Percentiles rank a stretch among this genome's conserved stretches.
Conservation (phyloP, 2,329 filamentous ascomycete species). For the Fusarium praegraminearum region DNA sequence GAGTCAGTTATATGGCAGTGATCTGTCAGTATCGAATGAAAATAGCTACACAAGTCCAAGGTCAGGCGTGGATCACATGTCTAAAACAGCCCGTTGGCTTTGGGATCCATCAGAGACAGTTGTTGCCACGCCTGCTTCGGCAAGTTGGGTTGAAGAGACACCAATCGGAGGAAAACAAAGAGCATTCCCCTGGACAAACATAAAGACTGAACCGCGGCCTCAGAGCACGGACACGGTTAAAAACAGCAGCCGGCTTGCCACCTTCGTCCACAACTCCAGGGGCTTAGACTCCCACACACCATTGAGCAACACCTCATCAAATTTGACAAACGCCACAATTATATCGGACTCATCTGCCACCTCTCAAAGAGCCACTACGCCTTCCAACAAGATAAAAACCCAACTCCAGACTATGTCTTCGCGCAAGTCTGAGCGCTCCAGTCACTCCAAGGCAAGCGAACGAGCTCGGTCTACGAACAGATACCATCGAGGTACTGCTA, state of each 20-base stretch:
- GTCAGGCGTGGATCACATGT: slow-evolving; percentile 39
- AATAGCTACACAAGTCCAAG: slow-evolving; percentile 22
- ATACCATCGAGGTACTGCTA: slow-evolving; percentile 47
- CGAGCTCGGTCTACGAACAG: slow-evolving; percentile 7
- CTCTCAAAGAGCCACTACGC: not conserved
- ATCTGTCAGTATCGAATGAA: slow-evolving; percentile 16
- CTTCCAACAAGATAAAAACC: not conserved
- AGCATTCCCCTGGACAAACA: slow-evolving; percentile 44
- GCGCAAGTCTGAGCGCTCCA: slow-evolving; percentile 6
- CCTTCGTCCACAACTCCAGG: not conserved
- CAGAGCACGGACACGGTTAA: not conserved
- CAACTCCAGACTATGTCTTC: not conserved
- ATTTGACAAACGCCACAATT: slow-evolving; percentile 15
- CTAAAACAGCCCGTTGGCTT: slow-evolving; percentile 37
- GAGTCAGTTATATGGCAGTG: slow-evolving; percentile 37
- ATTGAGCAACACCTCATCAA: slow-evolving; percentile 20
- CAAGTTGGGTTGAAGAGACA: slow-evolving; percentile 28
- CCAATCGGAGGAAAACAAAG: slow-evolving; percentile 38
- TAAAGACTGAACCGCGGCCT: slow-evolving; percentile 6
- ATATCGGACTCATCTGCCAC: slow-evolving; percentile 11
- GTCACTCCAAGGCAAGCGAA: not conserved
- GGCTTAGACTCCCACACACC: slow-evolving; percentile 13
- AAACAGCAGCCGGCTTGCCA: not conserved
- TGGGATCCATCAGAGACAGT: slow-evolving; percentile 39
- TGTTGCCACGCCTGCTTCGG: slow-evolving; percentile 33